Conservation (phyloP, 2,329 filamentous ascomycete species). For the Ophiosphaerella korrae region DNA sequence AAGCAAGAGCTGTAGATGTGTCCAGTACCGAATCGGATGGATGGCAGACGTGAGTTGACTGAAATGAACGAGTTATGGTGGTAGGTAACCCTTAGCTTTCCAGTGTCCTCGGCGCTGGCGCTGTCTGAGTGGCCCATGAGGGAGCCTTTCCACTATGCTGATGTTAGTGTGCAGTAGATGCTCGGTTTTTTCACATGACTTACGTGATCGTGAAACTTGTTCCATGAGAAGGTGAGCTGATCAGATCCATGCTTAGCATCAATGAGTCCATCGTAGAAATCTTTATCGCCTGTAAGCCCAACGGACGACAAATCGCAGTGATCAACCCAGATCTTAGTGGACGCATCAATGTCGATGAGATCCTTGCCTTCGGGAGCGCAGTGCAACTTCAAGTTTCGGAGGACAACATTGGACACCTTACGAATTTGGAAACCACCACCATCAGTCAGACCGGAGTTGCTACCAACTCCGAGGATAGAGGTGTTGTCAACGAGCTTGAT, state of each 20-base stretch:
- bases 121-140: constrained; percentile 65
- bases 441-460: constrained; percentile 49
- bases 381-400: constrained; percentile 66
- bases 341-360: constrained; percentile 63
- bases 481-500: constrained; percentile 33
- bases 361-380: constrained; percentile 63
- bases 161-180: too few relatives aligned
- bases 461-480: constrained; percentile 48
- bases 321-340: constrained; percentile 66
- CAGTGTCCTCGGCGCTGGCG: constrained; percentile 60
- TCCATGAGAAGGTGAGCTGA: constrained; percentile 61
- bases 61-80: constrained; percentile 70
- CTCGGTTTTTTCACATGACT: constrained; percentile 1
- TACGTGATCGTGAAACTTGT: constrained; percentile 60
- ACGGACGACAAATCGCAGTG: constrained; percentile 69
- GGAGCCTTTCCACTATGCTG: constrained; percentile 59
- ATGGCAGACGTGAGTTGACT: constrained; percentile 67
- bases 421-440: constrained; percentile 62
- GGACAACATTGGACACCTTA: constrained; percentile 62
- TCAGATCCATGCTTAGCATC: constrained; percentile 68
- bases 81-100: constrained; percentile 67
- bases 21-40: constrained; percentile 68
- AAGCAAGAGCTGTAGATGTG: constrained; percentile 63
- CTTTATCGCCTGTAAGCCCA: constrained; percentile 37
- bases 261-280: constrained; percentile 50